These are phyloP conservation scores for Phoenix dactylifera DNA, from an alignment of 176 grass and related monocot species.

Conservation along the genomic window DNA sequence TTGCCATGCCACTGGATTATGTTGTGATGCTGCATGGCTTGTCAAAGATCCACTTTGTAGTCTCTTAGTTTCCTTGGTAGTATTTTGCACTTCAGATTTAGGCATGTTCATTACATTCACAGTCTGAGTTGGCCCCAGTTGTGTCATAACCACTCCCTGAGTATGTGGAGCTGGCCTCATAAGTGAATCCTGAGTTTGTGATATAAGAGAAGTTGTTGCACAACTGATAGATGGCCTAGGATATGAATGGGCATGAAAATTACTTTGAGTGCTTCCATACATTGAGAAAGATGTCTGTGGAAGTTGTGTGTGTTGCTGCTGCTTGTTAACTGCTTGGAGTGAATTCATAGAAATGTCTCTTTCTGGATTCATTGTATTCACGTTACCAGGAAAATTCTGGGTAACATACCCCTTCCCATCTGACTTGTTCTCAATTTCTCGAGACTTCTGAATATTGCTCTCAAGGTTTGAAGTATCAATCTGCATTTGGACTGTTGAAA, in stretches of 20 bases:
- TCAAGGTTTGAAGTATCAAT: constrained; percentile 21
- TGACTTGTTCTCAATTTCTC: constrained; percentile 30
- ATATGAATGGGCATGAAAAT: constrained; percentile 39
- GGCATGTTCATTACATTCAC: constrained; percentile 13
- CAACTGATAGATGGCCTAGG: constrained; percentile 31
- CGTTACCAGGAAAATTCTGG: constrained; percentile 30
- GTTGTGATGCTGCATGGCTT: constrained; percentile 21
- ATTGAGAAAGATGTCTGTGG: constrained; percentile 52
- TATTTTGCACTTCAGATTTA: constrained; percentile 7
- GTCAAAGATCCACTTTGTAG: background rate
- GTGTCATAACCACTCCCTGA: constrained; percentile 36
- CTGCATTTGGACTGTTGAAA: constrained; percentile 46
- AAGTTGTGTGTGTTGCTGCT: constrained; percentile 42
- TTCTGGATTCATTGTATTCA: constrained; percentile 21
- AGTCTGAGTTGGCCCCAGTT: constrained; percentile 17
- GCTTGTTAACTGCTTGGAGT: constrained; percentile 17
- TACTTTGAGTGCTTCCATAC: constrained; percentile 39
- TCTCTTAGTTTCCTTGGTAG: constrained; percentile 14
- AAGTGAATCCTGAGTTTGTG: constrained; percentile 39
- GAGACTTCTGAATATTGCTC: constrained; percentile 31
- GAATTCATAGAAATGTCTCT: constrained; percentile 9
- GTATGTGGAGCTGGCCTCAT: constrained; percentile 29
- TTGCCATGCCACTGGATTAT: constrained; percentile 35
- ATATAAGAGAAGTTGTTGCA: constrained; percentile 31
- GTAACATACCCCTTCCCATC: constrained; percentile 40